Conservation (phyloP, 208 protist species). For the Leptomonas seymouri region DNA sequence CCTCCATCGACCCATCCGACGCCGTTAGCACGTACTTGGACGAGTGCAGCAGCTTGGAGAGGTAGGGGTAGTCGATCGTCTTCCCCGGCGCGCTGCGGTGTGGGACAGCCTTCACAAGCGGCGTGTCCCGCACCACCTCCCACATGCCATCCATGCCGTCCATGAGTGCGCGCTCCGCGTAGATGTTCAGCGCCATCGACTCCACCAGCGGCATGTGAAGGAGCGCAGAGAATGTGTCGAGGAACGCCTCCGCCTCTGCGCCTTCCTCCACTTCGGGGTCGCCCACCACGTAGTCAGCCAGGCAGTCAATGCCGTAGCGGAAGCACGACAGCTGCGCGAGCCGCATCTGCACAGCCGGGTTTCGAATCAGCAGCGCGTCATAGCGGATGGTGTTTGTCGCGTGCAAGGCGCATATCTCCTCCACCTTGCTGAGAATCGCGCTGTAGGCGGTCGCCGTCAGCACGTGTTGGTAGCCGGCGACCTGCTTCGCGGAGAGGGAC, state of each 20-base stretch:
- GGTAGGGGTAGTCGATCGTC: constrained; percentile 73
- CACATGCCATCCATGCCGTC: constrained; percentile 51
- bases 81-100: constrained; percentile 55
- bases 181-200: constrained; percentile 59
- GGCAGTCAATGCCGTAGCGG: constrained; percentile 63
- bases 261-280: constrained; percentile 36
- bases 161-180: constrained; percentile 67
- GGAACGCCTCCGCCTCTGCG: constrained; percentile 12
- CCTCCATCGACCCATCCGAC: constrained; percentile 37
- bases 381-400: constrained; percentile 64
- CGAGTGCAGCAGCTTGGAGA: constrained; percentile 42
- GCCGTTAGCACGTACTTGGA: constrained; percentile 53
- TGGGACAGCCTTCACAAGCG: constrained; percentile 31
- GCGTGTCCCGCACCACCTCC: constrained; percentile 49
- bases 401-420: constrained; percentile 68
- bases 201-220: constrained; percentile 53
- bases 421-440: constrained; percentile 51
- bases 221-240: constrained; percentile 9
- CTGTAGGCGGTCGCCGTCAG: constrained; percentile 70
- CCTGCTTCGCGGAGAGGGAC: constrained; percentile 24
- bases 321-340: constrained; percentile 65
- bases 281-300: constrained; percentile 61
- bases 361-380: constrained; percentile 72
- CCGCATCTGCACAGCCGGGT: constrained; percentile 66
- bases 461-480: constrained; percentile 57